Evolutionary conservation across 1,284 basidiomycete species (phyloP).

Genomic region (Caloboletus firmus): DNA sequence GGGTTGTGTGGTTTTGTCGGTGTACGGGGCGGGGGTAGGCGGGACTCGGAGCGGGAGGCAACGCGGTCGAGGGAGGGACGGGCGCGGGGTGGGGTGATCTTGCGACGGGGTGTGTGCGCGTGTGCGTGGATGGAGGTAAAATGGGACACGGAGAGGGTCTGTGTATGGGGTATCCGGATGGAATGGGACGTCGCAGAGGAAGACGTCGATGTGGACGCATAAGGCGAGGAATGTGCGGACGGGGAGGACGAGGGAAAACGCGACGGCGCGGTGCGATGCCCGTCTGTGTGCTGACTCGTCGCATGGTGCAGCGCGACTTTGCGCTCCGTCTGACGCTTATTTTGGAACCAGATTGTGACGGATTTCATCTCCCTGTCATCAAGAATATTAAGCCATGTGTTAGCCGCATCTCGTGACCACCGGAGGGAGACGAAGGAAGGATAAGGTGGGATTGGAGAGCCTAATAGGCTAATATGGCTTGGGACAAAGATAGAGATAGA

Average conservation of each 20-base stretch:
- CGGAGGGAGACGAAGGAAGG: neutral
- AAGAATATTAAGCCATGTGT: slow-evolving; percentile 3
- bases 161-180: slow-evolving; percentile 31
- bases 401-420: slow-evolving; percentile 1
- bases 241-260: slow-evolving; percentile 19
- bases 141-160: slow-evolving; percentile 15
- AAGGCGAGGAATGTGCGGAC: slow-evolving; percentile 16
- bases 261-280: slow-evolving; percentile 9
- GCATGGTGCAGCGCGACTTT: slow-evolving; percentile 52
- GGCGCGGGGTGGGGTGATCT: slow-evolving; percentile 29
- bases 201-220: slow-evolving; percentile 24
- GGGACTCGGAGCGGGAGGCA: slow-evolving; percentile 56
- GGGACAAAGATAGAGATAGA: slow-evolving; percentile 14
- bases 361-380: slow-evolving; percentile 65
- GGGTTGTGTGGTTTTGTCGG: slow-evolving; percentile 42
- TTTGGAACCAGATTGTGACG: slow-evolving; percentile 82
- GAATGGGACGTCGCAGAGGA: slow-evolving; percentile 29
- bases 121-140: slow-evolving; percentile 11
- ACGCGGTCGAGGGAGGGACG: slow-evolving; percentile 58
- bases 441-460: neutral
- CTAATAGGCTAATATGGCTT: neutral
- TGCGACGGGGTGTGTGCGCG: slow-evolving; percentile 26
- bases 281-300: slow-evolving; percentile 25
- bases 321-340: slow-evolving; percentile 75
- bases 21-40: slow-evolving; percentile 45